These are phyloP conservation scores for Eremochloa ophiuroides DNA, from an alignment of 176 grass and related monocot genomes.

Conservation along the genomic window DNA sequence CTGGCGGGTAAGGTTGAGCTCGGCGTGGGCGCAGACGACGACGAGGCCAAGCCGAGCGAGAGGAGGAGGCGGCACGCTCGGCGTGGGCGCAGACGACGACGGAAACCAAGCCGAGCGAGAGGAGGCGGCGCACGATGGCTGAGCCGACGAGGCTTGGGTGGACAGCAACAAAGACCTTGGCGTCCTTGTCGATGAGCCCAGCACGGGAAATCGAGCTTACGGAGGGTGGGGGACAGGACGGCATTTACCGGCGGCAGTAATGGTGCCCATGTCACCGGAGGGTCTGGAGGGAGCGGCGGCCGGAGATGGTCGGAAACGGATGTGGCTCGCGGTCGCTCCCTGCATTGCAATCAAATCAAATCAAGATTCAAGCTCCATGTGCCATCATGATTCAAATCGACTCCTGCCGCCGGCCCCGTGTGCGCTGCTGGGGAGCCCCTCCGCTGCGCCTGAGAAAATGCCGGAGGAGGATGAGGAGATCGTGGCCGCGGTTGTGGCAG, in stretches of 20 bases:
- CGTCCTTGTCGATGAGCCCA: conserved; percentile 50
- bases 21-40: too few species aligned
- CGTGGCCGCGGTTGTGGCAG: conserved; percentile 37
- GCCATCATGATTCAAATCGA: too few species aligned
- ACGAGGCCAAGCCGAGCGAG: too few species aligned
- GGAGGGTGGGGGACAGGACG: background rate
- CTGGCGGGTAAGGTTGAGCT: conserved; percentile 64
- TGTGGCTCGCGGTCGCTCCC: too few species aligned
- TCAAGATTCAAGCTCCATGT: too few species aligned
- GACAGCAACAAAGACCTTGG: conserved; percentile 58
- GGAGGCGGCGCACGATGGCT: conserved; percentile 42
- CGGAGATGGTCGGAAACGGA: background rate
- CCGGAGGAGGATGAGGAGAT: conserved; percentile 60
- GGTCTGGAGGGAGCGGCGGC: too few species aligned
- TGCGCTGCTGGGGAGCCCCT: conserved; percentile 27
- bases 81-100: conserved; percentile 55
- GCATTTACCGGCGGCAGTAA: conserved; percentile 23
- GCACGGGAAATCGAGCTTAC: background rate
- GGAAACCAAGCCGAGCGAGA: conserved; percentile 47
- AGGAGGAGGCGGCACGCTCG: too few species aligned
- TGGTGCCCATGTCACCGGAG: conserved; percentile 36
- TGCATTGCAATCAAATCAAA: too few species aligned
- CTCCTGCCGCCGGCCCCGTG: conserved; percentile 13
- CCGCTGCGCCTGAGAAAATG: conserved; percentile 33
- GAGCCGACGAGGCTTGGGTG: conserved; percentile 65